Percentiles rank a stretch among this genome's conserved stretches.
phyloP scores from a whole-genome alignment of 805 yeast species.

The Cyberlindnera japonica region DNA sequence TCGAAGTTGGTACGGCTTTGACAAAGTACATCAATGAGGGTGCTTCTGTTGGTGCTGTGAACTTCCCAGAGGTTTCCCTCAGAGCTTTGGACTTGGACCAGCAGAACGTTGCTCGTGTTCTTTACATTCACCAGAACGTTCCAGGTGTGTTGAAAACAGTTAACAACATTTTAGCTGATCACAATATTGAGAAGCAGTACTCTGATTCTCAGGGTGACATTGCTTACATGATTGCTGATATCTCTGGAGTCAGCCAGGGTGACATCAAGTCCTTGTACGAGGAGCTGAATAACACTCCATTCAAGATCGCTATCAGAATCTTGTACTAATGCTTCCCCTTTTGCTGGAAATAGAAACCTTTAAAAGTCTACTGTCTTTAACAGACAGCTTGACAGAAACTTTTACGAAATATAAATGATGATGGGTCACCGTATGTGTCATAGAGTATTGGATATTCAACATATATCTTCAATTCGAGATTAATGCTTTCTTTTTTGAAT shows the following conservation, averaged over 20 bases:
- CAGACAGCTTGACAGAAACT: conserved; percentile 7
- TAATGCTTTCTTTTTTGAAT: conserved; percentile 6
- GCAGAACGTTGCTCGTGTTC: conserved; percentile 83
- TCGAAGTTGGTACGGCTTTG: conserved; percentile 86
- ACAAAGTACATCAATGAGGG: conserved; percentile 95
- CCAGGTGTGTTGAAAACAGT: conserved; percentile 98
- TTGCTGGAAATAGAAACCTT: neutral
- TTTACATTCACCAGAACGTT: conserved; percentile 95
- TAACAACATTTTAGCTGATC: conserved; percentile 88
- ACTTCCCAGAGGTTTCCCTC: conserved; percentile 96
- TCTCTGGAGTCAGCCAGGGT: conserved; percentile 73
- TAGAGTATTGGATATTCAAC: conserved; percentile 20
- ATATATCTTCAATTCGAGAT: conserved; percentile 15
- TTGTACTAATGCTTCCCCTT: conserved; percentile 53
- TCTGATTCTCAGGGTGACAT: conserved; percentile 96
- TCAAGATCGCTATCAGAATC: conserved; percentile 86
- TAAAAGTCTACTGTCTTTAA: conserved; percentile 10
- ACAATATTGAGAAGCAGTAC: conserved; percentile 96
- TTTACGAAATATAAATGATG: conserved; percentile 8
- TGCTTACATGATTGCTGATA: conserved; percentile 98
- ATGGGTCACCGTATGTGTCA: conserved; percentile 5
- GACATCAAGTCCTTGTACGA: conserved; percentile 84
- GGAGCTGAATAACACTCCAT: conserved; percentile 83
- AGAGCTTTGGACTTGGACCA: conserved; percentile 87
- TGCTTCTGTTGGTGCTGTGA: conserved; percentile 89